Evolutionary conservation across 805 yeast species (phyloP), one percentile per base, ranked within the genome.

Genomic region (Cyberlindnera amylophila): DNA sequence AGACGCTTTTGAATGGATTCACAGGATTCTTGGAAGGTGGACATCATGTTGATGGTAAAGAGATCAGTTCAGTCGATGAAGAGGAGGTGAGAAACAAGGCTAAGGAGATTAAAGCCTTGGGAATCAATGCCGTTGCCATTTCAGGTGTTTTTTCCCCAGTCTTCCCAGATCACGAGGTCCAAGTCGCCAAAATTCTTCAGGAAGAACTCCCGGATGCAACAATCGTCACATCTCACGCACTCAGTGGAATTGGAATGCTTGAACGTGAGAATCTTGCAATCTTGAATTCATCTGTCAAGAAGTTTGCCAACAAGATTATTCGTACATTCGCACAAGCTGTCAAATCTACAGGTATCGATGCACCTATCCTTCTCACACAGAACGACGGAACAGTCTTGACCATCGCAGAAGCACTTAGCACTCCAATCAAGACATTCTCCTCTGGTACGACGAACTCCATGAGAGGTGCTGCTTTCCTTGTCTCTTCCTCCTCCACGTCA

Each of bases 301-400:
- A 57, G 13, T 72, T 72, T 54, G 77, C 75, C 13, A 60, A 53
- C 28, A 64, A 61, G 41, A 69, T 70, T 38, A 68, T 72, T 41
- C 42, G 54, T 9, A 63, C 72, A 1, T 72, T 70, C 47, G 58
- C 57, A 12, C 44, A 55, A 16, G 72, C 77, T 0, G 59, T 70
- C n/a, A 55, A 55, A 30, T 45, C 50, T 1, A 49, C 65, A 6
- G 73, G 70, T 0, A 51, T 72, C 11, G 34, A 48, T 21, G 67
- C 74, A 45, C 71, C 74, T 7, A 59, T 72, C 4, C 52, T 71
- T 1, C 50, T 66, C 32, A 70, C 76, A 17, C 77, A 72, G 51
- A 73, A 73, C 50, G 77, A 73, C 47, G 79, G 77, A 6, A 72
- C 78, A 3, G 69, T 72, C 7, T 49, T 71, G n/a, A 59, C 74